A percentile compares a stretch with the other conserved stretches of the same genome.
Conservation (phyloP, 1,139 yeast genomes). For the Geotrichum reessii region DNA sequence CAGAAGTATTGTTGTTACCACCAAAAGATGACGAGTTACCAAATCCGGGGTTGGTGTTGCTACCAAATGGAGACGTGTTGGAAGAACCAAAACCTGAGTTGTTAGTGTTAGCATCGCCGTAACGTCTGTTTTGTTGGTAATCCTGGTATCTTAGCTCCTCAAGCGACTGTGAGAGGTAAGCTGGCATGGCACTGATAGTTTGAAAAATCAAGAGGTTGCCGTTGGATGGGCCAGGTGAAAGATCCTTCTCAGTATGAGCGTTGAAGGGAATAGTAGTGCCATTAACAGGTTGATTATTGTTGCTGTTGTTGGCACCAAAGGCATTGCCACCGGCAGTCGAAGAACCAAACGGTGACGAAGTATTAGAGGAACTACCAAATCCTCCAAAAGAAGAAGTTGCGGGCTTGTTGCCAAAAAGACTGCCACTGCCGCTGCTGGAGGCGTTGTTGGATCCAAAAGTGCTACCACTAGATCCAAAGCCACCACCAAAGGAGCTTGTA, state of each 20-base stretch:
- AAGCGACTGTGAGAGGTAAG: conserved; percentile 69
- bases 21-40: conserved; percentile 11
- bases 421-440: conserved; percentile 28
- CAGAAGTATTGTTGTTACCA: conserved; percentile 23
- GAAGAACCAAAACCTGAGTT: conserved; percentile 11
- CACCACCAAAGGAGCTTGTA: conserved; percentile 1
- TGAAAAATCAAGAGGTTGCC: conserved; percentile 56
- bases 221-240: conserved; percentile 35
- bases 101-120: conserved; percentile 39
- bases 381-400: conserved; percentile 25
- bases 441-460: conserved; percentile 21
- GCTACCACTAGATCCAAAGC: conserved; percentile 25
- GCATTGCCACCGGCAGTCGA: conserved; percentile 29
- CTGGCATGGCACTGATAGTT: conserved; percentile 83
- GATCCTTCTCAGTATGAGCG: conserved; percentile 77
- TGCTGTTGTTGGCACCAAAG: conserved; percentile 33
- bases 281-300: conserved; percentile 25
- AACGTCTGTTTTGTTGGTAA: conserved; percentile 68
- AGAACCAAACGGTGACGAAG: conserved; percentile 26
- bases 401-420: conserved; percentile 29
- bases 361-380: conserved; percentile 28
- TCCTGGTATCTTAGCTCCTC: conserved; percentile 90
- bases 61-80: conserved; percentile 13
- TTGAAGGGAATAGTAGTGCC: conserved; percentile 34
- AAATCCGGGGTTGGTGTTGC: conserved; percentile 7